Evolutionary conservation across 1,139 yeast genomes (phyloP).

Genomic region (Tardiomyces blankii): DNA sequence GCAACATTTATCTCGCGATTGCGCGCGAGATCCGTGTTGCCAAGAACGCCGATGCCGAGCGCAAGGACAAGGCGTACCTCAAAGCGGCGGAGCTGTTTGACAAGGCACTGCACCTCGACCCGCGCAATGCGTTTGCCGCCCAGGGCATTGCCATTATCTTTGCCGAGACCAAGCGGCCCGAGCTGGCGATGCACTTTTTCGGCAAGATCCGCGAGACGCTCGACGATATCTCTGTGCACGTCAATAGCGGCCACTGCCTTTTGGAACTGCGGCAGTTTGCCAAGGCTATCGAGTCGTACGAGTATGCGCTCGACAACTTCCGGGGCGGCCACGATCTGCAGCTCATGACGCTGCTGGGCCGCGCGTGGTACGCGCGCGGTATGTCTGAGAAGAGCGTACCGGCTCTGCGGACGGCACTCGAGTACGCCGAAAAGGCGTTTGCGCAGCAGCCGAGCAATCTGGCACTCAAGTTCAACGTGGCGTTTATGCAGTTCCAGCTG

Average conservation of each 20-base stretch:
- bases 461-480: constrained; percentile 61
- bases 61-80: constrained; percentile 65
- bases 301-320: constrained; percentile 60
- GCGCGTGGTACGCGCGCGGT: constrained; percentile 87
- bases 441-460: constrained; percentile 31
- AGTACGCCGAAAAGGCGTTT: constrained; percentile 50
- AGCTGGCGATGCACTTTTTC: constrained; percentile 73
- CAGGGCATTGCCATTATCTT: constrained; percentile 93
- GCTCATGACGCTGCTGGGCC: constrained; percentile 63
- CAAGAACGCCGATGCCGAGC: constrained; percentile 45
- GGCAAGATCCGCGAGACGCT: constrained; percentile 86
- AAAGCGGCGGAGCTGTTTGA: constrained; percentile 86
- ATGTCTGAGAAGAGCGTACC: constrained; percentile 51
- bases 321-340: constrained; percentile 54
- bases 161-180: constrained; percentile 73
- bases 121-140: constrained; percentile 87
- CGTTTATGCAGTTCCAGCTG: constrained; percentile 74
- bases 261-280: constrained; percentile 72
- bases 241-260: constrained; percentile 83
- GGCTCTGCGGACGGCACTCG: constrained; percentile 50
- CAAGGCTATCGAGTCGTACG: constrained; percentile 84
- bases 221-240: constrained; percentile 69
- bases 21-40: constrained; percentile 63
- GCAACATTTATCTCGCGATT: constrained; percentile 71
- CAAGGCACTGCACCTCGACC: constrained; percentile 77